Percentiles rank a stretch among this genome's conserved stretches.
Evolutionary conservation across 2,329 filamentous ascomycete genomes (phyloP).

Genomic region (Calonectria multiphialidica): DNA sequence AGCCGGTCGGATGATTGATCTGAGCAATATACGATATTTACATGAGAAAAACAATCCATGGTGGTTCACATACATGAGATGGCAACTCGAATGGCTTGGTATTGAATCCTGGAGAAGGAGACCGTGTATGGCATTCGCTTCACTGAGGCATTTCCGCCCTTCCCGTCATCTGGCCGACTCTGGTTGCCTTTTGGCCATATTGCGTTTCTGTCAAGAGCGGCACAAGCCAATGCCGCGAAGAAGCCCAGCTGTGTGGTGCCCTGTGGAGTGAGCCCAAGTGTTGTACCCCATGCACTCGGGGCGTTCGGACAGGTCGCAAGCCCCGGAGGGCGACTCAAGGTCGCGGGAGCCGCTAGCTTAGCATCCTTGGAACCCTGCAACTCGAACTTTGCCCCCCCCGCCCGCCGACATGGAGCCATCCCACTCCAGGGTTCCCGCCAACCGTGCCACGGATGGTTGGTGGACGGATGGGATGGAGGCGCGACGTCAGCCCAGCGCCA

Average conservation of each 20-base stretch:
- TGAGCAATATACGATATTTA: neutral
- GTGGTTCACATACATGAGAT: neutral
- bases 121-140: neutral
- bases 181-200: neutral
- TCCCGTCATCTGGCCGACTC: neutral
- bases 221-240: constrained; percentile 6
- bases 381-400: neutral
- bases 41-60: neutral
- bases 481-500: constrained; percentile 23
- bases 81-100: neutral
- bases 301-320: constrained; percentile 2
- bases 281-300: constrained; percentile 11
- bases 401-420: constrained; percentile 16
- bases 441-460: constrained; percentile 10
- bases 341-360: constrained; percentile 13
- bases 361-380: constrained; percentile 10
- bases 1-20: neutral
- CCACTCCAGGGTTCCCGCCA: constrained; percentile 13
- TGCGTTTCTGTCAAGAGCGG: neutral
- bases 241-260: neutral
- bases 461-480: constrained; percentile 6
- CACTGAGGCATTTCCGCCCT: neutral
- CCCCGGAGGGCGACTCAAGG: neutral
- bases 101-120: neutral
- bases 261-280: neutral